Base-by-base conservation (phyloP, 139 green algal species). In the Microglena sp. region DNA sequence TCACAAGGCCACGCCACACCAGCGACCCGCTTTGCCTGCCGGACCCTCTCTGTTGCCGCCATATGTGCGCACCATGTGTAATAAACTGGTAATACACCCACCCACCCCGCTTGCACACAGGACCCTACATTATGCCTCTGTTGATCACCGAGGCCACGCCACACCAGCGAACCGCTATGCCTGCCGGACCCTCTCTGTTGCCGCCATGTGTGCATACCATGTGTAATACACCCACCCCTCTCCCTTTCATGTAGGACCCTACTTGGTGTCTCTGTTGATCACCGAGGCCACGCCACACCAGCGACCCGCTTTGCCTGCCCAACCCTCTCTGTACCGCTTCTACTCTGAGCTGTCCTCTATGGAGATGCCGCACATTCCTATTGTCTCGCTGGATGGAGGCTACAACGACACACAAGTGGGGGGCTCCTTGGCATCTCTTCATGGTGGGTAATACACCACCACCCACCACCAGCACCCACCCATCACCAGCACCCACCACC, bases 1-100 rank as follows among this genome's bases (percentile, higher is more conserved):
- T 86, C 21, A 82, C 74, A 66, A 81, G 35, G 68, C 74, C 7
- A 63, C 77, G 2, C 80, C 80, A 1, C 80, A 82, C 34, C 54
- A 62, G 28, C 69, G 68, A 0, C 60, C 76, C 4, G 66, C 73
- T 24, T 34, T 78, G 35, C 68, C 77, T 33, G 55, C 76, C 31
- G 73, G 84, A 53, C 71, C 78, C 1, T 64, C 54, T 18, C 63
- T 82, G 29, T 8, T n/a, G n/a, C n/a, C n/a, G n/a, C n/a, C n/a
- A n/a, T n/a, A n/a, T n/a, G n/a, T n/a, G n/a, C n/a, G n/a, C n/a
- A n/a, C n/a, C n/a, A n/a, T n/a, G n/a, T n/a, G n/a, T n/a, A n/a
- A n/a, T n/a, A n/a, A n/a, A n/a, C n/a, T n/a, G n/a, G n/a, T n/a
- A n/a, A n/a, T n/a, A n/a, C n/a, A n/a, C n/a, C n/a, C n/a, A n/a